These are phyloP conservation scores for Botrytis cinerea DNA, from an alignment of 2,329 filamentous ascomycete species.

Conservation along the genomic window DNA sequence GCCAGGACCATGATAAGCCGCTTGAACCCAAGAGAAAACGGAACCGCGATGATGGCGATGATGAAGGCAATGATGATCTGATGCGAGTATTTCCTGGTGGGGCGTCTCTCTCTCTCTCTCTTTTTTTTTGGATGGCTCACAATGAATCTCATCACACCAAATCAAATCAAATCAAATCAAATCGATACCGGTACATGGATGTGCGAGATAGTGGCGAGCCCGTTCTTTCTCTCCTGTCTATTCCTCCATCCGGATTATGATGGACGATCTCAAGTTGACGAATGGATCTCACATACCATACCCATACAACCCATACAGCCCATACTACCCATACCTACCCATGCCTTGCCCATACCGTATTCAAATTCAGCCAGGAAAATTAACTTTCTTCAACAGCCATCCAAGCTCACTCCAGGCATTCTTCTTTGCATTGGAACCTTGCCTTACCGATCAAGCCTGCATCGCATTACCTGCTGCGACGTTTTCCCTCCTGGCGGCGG, in stretches of 20 bases:
- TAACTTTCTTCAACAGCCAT: slow-evolving; percentile 2
- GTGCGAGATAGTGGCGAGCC: neutral
- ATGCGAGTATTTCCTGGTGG: too few species aligned
- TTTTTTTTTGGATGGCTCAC: too few species aligned
- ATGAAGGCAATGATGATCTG: too few species aligned
- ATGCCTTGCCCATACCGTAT: neutral
- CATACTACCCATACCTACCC: too few species aligned
- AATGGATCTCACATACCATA: slow-evolving; percentile 3
- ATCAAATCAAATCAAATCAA: too few species aligned
- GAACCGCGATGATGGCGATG: too few species aligned
- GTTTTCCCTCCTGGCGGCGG: slow-evolving; percentile 22
- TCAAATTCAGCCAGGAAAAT: neutral
- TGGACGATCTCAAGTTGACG: slow-evolving; percentile 11
- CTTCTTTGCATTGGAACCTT: slow-evolving; percentile 23
- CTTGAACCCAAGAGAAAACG: too few species aligned
- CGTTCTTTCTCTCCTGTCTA: neutral
- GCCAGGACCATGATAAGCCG: slow-evolving; percentile 4
- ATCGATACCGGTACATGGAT: neutral
- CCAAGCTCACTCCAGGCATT: slow-evolving; percentile 9
- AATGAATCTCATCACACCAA: neutral
- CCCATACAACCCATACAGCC: too few species aligned
- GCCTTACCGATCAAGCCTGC: slow-evolving; percentile 23
- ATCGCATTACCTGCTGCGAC: slow-evolving; percentile 23
- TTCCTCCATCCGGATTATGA: slow-evolving; percentile 9
- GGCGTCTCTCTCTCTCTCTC: too few species aligned